These are phyloP conservation scores for Sonneratia caseolaris DNA, from an alignment of 345 rosid species.

Conservation along the genomic window DNA sequence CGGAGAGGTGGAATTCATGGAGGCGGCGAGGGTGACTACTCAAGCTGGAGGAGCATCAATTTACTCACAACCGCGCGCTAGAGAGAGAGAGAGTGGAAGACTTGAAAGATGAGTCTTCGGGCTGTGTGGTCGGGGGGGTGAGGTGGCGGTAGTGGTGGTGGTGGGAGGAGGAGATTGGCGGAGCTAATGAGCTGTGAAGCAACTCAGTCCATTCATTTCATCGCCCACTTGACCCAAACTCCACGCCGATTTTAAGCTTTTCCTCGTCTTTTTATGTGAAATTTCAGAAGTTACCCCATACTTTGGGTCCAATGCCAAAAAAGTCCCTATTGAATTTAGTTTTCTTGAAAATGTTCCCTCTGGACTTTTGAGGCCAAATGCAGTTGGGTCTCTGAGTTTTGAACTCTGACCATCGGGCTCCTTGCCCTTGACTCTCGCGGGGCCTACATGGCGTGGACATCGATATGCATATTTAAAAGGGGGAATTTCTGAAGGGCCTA, in stretches of 20 bases:
- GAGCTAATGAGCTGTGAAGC: background rate
- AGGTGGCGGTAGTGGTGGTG: conserved; percentile 2
- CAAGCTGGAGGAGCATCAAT: conserved; percentile 2
- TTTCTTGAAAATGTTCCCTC: too few relatives aligned
- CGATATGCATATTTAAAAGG: too few relatives aligned
- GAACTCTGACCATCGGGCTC: too few relatives aligned
- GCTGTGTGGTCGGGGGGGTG: conserved; percentile 2
- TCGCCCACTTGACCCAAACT: conserved; percentile 21
- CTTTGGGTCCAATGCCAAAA: too few relatives aligned
- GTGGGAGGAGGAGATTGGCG: too few relatives aligned
- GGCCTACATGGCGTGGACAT: too few relatives aligned
- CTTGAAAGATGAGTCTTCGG: conserved; percentile 5
- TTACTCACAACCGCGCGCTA: background rate
- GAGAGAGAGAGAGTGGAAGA: background rate
- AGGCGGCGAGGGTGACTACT: background rate
- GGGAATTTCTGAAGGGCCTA: too few relatives aligned
- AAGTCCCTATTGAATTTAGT: too few relatives aligned
- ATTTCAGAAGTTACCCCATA: background rate
- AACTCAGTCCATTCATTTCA: conserved; percentile 29
- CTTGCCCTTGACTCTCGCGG: too few relatives aligned
- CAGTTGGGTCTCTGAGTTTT: too few relatives aligned
- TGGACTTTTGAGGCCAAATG: too few relatives aligned
- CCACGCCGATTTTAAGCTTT: conserved; percentile 20
- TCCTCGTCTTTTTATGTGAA: background rate
- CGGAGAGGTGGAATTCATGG: conserved; percentile 24